Conservation (phyloP, 139 green algal genomes). For the Auxenochlorella protothecoides region DNA sequence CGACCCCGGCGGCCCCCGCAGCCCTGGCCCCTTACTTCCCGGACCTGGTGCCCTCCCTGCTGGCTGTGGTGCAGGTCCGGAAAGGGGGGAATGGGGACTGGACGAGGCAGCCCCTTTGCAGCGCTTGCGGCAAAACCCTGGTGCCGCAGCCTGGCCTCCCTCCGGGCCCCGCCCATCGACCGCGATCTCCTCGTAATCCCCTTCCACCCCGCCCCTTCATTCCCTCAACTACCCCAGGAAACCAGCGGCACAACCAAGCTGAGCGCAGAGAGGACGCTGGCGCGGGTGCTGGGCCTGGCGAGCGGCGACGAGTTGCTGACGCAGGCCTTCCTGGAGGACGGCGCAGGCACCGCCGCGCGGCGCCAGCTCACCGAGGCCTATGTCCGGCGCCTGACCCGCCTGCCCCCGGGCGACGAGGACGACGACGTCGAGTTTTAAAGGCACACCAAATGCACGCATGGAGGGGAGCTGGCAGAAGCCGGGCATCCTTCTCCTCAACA, state of each 20-base stretch:
- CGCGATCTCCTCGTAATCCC: neutral
- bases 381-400: conserved; percentile 39
- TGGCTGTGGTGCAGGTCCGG: conserved; percentile 25
- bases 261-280: conserved; percentile 38
- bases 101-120: no score
- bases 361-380: conserved; percentile 45
- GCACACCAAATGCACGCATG: no score
- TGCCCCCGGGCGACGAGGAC: conserved; percentile 38
- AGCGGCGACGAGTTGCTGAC: conserved; percentile 20
- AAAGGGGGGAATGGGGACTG: neutral
- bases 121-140: no score
- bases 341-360: conserved; percentile 28
- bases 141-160: no score
- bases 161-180: no score
- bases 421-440: conserved; percentile 12
- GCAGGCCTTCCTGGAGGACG: conserved; percentile 35
- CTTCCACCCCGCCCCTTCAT: neutral
- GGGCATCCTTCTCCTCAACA: no score
- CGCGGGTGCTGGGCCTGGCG: conserved; percentile 32
- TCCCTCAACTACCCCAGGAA: conserved; percentile 5
- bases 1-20: neutral
- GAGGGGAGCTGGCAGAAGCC: no score
- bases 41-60: conserved; percentile 49
- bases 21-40: conserved; percentile 42
- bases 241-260: conserved; percentile 35